Conservation (phyloP, 2,329 filamentous ascomycete genomes). For the Colletotrichum zoysiae region DNA sequence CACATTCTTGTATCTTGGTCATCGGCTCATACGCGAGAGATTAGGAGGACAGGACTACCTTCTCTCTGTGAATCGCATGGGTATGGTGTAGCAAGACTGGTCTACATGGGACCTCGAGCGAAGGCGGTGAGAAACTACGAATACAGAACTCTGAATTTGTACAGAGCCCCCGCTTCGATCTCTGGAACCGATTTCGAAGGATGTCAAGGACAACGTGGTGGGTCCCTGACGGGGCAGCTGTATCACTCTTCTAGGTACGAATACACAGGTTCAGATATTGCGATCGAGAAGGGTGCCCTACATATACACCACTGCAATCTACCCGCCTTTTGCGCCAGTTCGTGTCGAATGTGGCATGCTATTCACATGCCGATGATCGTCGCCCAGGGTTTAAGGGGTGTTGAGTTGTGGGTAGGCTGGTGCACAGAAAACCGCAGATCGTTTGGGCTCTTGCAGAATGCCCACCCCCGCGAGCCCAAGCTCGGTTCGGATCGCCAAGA, state of each 20-base stretch:
- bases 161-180: too few relatives aligned
- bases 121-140: slow-evolving; percentile 12
- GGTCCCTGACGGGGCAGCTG: too few relatives aligned
- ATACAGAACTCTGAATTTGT: neutral
- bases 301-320: neutral
- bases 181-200: too few relatives aligned
- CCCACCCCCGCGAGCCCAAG: slow-evolving; percentile 34
- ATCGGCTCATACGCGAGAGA: neutral
- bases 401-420: slow-evolving; percentile 26
- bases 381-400: slow-evolving; percentile 33
- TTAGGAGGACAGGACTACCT: neutral
- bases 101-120: slow-evolving; percentile 2
- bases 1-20: neutral
- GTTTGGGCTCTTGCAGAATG: slow-evolving; percentile 34
- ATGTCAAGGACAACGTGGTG: too few relatives aligned
- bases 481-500: slow-evolving; percentile 30
- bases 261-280: too few relatives aligned
- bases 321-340: slow-evolving; percentile 7
- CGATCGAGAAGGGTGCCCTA: neutral
- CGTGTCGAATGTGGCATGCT: neutral
- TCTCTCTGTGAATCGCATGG: neutral
- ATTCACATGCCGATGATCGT: slow-evolving; percentile 30
- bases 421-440: slow-evolving; percentile 32
- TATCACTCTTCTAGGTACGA: too few relatives aligned
- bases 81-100: neutral